These are phyloP conservation scores for Kwoniella shandongensis DNA, from an alignment of 768 basidiomycete species.

Conservation along the genomic window DNA sequence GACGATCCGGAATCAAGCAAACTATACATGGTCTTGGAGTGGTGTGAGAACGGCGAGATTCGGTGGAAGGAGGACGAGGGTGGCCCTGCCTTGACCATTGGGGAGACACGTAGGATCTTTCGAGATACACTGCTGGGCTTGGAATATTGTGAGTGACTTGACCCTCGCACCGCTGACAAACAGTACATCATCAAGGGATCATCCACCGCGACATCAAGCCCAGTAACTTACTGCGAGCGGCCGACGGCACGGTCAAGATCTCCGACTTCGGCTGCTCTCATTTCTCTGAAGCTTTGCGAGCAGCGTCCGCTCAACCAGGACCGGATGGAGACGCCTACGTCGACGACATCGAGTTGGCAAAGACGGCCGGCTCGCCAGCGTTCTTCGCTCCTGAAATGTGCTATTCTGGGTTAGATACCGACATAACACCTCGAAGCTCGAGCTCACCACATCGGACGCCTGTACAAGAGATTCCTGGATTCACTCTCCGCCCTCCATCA, in stretches of 20 bases:
- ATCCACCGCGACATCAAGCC: conserved; percentile 99
- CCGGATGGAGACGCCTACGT: conserved; percentile 62
- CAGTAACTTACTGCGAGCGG: conserved; percentile 88
- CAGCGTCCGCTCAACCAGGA: conserved; percentile 58
- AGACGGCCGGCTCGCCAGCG: conserved; percentile 90
- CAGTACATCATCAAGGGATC: conserved; percentile 96
- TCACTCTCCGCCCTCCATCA: conserved; percentile 39
- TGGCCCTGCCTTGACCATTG: conserved; percentile 74
- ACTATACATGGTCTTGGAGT: conserved; percentile 97
- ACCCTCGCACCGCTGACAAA: conserved; percentile 6
- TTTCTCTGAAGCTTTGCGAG: conserved; percentile 83
- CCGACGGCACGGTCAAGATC: conserved; percentile 88
- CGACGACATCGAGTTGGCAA: conserved; percentile 81
- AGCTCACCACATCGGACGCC: conserved; percentile 31
- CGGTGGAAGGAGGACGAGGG: conserved; percentile 72
- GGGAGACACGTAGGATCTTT: conserved; percentile 81
- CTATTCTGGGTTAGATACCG: conserved; percentile 59
- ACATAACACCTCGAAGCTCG: conserved; percentile 15
- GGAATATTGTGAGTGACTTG: conserved; percentile 75
- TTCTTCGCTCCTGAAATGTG: conserved; percentile 97
- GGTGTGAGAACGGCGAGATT: conserved; percentile 90
- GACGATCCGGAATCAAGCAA: conserved; percentile 84
- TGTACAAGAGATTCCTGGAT: conserved; percentile 33
- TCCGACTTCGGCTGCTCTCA: conserved; percentile 98
- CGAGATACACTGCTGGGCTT: conserved; percentile 91